These are phyloP conservation scores for Aspergillus panamensis DNA, from an alignment of 495 filamentous ascomycete species.

Conservation along the genomic window DNA sequence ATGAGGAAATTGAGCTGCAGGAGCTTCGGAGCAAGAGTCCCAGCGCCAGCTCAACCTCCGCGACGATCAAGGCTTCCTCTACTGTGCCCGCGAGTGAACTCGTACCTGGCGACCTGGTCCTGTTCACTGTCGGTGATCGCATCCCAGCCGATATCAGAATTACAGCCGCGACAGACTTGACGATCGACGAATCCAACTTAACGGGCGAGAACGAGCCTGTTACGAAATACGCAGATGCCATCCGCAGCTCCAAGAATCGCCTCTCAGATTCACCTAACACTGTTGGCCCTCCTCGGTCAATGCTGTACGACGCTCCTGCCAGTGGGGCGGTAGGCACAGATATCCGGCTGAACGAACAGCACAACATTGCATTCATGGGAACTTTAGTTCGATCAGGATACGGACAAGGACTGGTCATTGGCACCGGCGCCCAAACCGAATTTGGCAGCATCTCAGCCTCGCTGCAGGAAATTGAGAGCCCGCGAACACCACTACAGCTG, in stretches of 20 bases:
- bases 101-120: conserved; percentile 86
- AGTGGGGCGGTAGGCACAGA: conserved; percentile 62
- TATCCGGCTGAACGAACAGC: conserved; percentile 60
- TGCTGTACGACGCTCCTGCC: conserved; percentile 58
- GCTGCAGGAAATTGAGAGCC: conserved; percentile 89
- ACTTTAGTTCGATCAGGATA: conserved; percentile 95
- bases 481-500: conserved; percentile 85
- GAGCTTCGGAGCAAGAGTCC: conserved; percentile 38
- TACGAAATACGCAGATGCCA: conserved; percentile 64
- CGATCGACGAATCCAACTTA: conserved; percentile 95
- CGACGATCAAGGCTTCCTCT: conserved; percentile 66
- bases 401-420: conserved; percentile 91
- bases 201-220: conserved; percentile 97
- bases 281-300: conserved; percentile 48
- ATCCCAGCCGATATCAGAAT: conserved; percentile 97
- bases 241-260: conserved; percentile 32
- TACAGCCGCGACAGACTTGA: conserved; percentile 78
- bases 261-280: conserved; percentile 24
- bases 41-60: conserved; percentile 33
- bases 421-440: conserved; percentile 86
- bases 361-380: conserved; percentile 97
- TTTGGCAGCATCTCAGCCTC: conserved; percentile 96
- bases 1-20: conserved; percentile 42
- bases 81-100: conserved; percentile 83
- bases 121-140: conserved; percentile 92